These are phyloP conservation scores for Ascochyta fabae DNA, from an alignment of 2,329 filamentous ascomycete species.

Conservation along the genomic window DNA sequence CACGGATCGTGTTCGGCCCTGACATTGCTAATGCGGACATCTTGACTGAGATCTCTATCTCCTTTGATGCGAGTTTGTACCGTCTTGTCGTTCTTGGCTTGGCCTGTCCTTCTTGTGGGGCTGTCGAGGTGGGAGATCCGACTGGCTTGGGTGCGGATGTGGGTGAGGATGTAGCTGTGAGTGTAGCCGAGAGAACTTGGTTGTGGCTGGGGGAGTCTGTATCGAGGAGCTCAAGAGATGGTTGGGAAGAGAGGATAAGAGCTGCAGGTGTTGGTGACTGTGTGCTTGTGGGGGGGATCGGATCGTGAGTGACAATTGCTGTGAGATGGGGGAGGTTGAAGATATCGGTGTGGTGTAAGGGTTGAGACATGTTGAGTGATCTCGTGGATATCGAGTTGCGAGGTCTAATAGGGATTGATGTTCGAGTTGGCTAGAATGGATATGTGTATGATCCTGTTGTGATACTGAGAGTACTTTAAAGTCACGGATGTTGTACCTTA, in stretches of 20 bases:
- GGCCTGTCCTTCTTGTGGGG: neutral
- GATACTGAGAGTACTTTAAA: neutral
- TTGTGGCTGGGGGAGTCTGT: neutral
- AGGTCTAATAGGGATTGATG: neutral
- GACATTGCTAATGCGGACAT: neutral
- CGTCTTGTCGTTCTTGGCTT: neutral
- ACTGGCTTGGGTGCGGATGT: neutral
- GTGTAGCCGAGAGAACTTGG: neutral
- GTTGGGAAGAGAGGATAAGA: neutral
- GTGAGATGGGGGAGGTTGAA: neutral
- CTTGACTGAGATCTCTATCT: neutral
- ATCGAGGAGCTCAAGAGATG: neutral
- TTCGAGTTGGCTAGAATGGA: neutral
- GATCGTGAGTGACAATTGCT: neutral
- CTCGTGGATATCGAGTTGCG: neutral
- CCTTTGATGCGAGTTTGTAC: neutral
- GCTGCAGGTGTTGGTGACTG: neutral
- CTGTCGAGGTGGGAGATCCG: neutral
- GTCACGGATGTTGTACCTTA: neutral
- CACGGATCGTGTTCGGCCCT: slow-evolving; percentile 1
- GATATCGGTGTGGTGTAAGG: neutral
- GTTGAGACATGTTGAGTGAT: neutral
- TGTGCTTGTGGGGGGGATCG: neutral
- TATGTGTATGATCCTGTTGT: too few relatives aligned
- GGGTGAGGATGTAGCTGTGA: neutral